Percentiles rank a stretch among this genome's conserved stretches.
phyloP scores from a whole-genome alignment of 2,329 filamentous ascomycete genomes.

The Huntiella omanensis region DNA sequence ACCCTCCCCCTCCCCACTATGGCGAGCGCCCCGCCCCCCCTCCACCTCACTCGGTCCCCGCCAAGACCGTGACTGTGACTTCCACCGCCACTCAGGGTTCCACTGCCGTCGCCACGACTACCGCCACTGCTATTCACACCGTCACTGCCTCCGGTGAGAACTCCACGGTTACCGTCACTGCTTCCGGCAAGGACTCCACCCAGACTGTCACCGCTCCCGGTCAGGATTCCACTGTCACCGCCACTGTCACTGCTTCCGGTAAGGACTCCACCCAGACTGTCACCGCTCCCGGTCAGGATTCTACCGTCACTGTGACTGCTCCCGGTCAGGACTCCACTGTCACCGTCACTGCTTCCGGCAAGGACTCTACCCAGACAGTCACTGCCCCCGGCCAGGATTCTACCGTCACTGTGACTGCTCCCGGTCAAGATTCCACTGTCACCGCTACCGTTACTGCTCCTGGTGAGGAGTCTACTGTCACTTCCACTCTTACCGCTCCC shows the following conservation, averaged over 20 bases:
- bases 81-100: background rate
- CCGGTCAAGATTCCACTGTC: constrained; percentile 20
- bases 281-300: too few species aligned
- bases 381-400: constrained; percentile 18
- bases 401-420: constrained; percentile 20
- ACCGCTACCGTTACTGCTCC: constrained; percentile 20
- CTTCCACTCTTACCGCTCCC: constrained; percentile 16
- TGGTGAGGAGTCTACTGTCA: constrained; percentile 8
- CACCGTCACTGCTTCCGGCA: constrained; percentile 13
- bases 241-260: constrained; percentile 13
- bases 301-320: background rate
- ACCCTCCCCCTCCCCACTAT: background rate
- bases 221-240: constrained; percentile 9
- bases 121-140: background rate
- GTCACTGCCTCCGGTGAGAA: background rate
- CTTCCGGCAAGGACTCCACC: background rate
- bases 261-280: too few species aligned
- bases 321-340: background rate
- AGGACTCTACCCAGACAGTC: constrained; percentile 21
- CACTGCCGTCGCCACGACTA: background rate
- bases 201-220: background rate
- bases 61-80: constrained; percentile 1
- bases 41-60: constrained; percentile 5
- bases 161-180: constrained; percentile 2
- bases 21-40: constrained; percentile 5